Evolutionary conservation across 164 flowering plant genomes (phyloP).

Genomic region (Buxus sempervirens): DNA sequence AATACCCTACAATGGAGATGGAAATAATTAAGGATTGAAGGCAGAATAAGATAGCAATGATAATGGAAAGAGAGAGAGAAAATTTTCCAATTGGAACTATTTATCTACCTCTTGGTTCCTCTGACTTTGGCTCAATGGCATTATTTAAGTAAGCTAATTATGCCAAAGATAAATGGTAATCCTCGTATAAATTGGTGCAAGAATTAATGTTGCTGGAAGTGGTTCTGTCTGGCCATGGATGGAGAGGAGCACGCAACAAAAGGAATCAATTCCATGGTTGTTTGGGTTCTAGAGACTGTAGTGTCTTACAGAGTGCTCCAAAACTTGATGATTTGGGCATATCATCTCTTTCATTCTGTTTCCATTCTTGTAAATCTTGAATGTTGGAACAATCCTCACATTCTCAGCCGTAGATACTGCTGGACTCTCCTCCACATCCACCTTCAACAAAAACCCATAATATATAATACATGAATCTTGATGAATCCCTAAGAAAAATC

Average conservation of each 20-base stretch:
- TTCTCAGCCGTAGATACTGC: conserved; percentile 58
- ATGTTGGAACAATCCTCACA: conserved; percentile 69
- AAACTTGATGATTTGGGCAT: conserved; percentile 61
- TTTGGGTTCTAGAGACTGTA: conserved; percentile 48
- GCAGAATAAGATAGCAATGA: conserved; percentile 41
- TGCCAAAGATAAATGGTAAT: conserved; percentile 32
- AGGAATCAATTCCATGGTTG: background rate
- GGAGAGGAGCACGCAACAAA: conserved; percentile 3
- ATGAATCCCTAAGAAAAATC: background rate
- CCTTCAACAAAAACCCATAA: conserved; percentile 39
- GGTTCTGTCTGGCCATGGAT: conserved; percentile 8
- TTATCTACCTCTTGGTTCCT: conserved; percentile 33
- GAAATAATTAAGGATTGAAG: conserved; percentile 1
- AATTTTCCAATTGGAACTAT: conserved; percentile 33
- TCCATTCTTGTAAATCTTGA: conserved; percentile 84
- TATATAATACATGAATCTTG: background rate
- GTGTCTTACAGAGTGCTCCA: conserved; percentile 82
- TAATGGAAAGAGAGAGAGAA: conserved; percentile 54
- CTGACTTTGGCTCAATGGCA: conserved; percentile 33
- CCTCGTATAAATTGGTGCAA: conserved; percentile 23
- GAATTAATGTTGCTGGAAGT: conserved; percentile 14
- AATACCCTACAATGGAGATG: conserved; percentile 4
- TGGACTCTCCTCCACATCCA: conserved; percentile 61
- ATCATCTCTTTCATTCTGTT: conserved; percentile 71
- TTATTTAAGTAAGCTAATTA: conserved; percentile 40